These are phyloP conservation scores for Tuber aestivum DNA, from an alignment of 495 filamentous ascomycete genomes.

Conservation along the genomic window DNA sequence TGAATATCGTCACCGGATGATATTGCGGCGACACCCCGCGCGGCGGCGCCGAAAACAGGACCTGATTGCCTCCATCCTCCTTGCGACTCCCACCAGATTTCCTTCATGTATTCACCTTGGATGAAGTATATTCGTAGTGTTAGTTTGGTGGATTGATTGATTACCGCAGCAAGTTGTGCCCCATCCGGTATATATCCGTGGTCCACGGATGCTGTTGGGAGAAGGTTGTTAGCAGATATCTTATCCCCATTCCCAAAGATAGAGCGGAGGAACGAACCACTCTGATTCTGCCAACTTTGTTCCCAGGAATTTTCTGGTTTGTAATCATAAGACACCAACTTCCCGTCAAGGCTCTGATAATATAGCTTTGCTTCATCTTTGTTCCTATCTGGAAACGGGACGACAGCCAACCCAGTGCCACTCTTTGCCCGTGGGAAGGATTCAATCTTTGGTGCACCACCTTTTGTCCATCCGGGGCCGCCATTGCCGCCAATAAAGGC, in stretches of 20 bases:
- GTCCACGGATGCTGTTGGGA: background rate
- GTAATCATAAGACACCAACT: background rate
- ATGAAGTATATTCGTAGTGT: background rate
- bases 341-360: background rate
- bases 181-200: background rate
- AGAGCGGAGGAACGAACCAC: background rate
- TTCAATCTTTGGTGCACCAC: background rate
- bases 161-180: background rate
- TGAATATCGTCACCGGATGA: background rate
- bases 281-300: background rate
- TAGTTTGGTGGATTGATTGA: background rate
- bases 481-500: background rate
- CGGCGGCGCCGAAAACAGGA: background rate
- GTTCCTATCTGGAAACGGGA: background rate
- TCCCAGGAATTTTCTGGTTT: background rate
- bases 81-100: background rate
- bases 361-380: background rate
- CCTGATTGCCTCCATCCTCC: background rate
- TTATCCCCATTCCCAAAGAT: background rate
- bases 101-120: background rate
- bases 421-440: background rate
- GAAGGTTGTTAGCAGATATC: background rate
- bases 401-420: background rate
- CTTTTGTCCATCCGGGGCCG: background rate
- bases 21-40: background rate